Conservation (phyloP, 805 yeast genomes). For the Priceomyces carsonii region DNA sequence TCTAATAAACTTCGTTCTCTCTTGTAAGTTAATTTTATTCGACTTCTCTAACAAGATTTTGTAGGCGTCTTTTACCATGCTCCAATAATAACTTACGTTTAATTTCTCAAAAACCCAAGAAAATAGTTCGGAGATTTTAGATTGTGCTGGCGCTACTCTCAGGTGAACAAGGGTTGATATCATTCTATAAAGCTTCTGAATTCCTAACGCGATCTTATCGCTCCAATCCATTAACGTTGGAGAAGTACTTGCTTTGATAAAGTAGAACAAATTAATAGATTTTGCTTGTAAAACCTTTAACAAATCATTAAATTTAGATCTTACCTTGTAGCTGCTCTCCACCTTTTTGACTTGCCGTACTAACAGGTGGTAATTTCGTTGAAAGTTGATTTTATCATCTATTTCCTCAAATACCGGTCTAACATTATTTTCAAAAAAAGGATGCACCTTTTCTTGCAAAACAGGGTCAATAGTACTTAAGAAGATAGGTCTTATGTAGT, state of each 20-base stretch:
- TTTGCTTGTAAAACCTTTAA: too few relatives aligned
- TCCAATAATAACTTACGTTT: not conserved
- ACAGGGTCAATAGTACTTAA: constrained; percentile 4
- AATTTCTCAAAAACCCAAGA: too few relatives aligned
- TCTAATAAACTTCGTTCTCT: constrained; percentile 22
- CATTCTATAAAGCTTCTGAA: too few relatives aligned
- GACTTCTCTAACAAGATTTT: constrained; percentile 11
- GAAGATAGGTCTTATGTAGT: constrained; percentile 5
- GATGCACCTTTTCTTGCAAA: constrained; percentile 2
- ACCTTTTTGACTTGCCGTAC: not conserved
- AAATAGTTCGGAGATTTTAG: too few relatives aligned
- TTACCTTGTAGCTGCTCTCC: constrained; percentile 1
- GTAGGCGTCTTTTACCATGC: constrained; percentile 2
- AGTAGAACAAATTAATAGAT: too few relatives aligned
- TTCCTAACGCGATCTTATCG: too few relatives aligned
- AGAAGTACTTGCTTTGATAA: too few relatives aligned
- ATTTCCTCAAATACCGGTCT: not conserved
- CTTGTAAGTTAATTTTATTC: constrained; percentile 14
- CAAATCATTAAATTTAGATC: not conserved
- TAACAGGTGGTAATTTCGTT: not conserved
- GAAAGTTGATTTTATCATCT: constrained; percentile 2
- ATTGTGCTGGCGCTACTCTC: too few relatives aligned
- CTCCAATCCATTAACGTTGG: too few relatives aligned
- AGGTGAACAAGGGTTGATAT: too few relatives aligned
- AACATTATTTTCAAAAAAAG: constrained; percentile 4